These are phyloP conservation scores for Tricholoma furcatifolium DNA, from an alignment of 768 basidiomycete genomes.

Conservation along the genomic window DNA sequence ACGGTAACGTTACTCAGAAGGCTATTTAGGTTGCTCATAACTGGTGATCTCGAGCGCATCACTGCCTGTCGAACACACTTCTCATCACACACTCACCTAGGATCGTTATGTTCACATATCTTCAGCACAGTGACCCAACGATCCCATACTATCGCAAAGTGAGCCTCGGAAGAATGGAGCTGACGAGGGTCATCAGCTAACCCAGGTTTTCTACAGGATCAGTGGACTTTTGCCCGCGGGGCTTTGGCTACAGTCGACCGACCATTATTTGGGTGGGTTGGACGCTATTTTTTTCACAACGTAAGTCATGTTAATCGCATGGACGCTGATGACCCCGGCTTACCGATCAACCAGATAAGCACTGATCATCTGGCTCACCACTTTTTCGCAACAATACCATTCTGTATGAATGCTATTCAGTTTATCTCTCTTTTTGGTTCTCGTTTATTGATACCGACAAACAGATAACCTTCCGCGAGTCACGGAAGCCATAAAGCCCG, in stretches of 20 bases:
- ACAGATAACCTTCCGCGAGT: constrained; percentile 50
- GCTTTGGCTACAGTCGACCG: constrained; percentile 62
- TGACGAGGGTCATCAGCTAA: not conserved
- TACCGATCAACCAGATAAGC: constrained; percentile 32
- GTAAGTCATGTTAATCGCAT: constrained; percentile 24
- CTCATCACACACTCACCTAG: constrained; percentile 22
- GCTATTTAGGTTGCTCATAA: constrained; percentile 41
- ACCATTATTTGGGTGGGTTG: constrained; percentile 58
- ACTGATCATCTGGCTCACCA: constrained; percentile 59
- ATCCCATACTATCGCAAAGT: constrained; percentile 59
- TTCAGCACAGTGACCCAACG: constrained; percentile 60
- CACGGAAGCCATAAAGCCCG: constrained; percentile 43
- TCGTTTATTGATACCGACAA: not conserved
- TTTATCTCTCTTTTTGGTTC: not conserved
- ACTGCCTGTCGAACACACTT: not conserved
- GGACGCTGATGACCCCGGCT: not conserved
- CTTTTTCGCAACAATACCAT: constrained; percentile 57
- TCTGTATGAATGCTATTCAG: constrained; percentile 40
- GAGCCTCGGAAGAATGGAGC: not conserved
- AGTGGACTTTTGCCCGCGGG: constrained; percentile 62
- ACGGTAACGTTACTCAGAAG: not conserved
- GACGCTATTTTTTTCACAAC: constrained; percentile 55
- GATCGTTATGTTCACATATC: constrained; percentile 62
- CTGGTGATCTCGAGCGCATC: constrained; percentile 27
- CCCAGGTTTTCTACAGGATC: constrained; percentile 24